Conservation (phyloP, 257 asterid species). For the Scutellaria galericulata region DNA sequence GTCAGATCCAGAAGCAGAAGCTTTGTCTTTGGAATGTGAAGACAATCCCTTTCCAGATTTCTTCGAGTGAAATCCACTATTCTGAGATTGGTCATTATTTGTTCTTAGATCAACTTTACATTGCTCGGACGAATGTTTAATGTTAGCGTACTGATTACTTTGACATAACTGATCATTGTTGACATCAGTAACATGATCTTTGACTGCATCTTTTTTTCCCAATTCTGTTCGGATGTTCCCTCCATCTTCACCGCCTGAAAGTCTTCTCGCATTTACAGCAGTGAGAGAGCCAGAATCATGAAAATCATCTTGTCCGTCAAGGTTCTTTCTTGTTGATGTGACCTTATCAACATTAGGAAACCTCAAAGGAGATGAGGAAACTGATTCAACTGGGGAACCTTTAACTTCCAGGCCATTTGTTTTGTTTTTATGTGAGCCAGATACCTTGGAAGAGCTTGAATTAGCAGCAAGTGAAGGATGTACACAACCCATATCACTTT, state of each 20-base stretch:
- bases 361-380: constrained; percentile 92
- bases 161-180: constrained; percentile 42
- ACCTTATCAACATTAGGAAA: constrained; percentile 49
- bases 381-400: constrained; percentile 96
- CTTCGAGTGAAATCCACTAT: constrained; percentile 51
- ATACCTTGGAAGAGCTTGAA: constrained; percentile 97
- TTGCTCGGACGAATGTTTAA: constrained; percentile 49
- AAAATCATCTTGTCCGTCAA: constrained; percentile 47
- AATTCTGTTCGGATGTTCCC: constrained; percentile 43
- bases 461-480: constrained; percentile 80
- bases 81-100: constrained; percentile 45
- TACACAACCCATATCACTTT: constrained; percentile 61
- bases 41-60: constrained; percentile 68
- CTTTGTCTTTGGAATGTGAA: constrained; percentile 67
- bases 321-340: constrained; percentile 49
- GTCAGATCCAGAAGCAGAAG: constrained; percentile 55
- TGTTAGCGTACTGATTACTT: constrained; percentile 44
- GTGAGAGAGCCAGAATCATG: constrained; percentile 52
- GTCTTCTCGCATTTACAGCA: constrained; percentile 55
- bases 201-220: constrained; percentile 47
- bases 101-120: constrained; percentile 48
- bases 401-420: constrained; percentile 68
- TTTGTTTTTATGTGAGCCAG: constrained; percentile 81
- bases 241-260: constrained; percentile 53
- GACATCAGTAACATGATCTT: constrained; percentile 43